phyloP scores from a whole-genome alignment of 2,329 filamentous ascomycete genomes.

The Trichoderma hamatum region DNA sequence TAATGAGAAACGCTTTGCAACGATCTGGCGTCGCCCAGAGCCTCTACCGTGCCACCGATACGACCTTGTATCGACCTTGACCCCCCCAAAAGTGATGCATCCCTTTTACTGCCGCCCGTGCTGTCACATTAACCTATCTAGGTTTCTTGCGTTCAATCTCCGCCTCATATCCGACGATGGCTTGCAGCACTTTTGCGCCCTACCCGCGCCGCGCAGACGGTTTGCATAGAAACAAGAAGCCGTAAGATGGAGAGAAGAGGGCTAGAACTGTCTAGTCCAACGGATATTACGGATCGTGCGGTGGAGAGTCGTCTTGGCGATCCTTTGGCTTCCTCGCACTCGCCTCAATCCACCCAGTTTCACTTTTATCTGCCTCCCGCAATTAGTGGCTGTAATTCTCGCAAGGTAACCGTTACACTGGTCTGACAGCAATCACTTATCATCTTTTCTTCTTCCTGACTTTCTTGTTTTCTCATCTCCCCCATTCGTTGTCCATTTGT shows the following conservation, averaged over 20 bases:
- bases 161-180: conserved; percentile 18
- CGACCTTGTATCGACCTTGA: background rate
- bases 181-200: background rate
- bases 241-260: background rate
- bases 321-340: background rate
- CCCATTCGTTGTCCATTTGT: background rate
- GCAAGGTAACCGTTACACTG: conserved; percentile 22
- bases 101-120: background rate
- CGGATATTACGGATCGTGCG: background rate
- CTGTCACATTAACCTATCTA: background rate
- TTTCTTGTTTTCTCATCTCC: background rate
- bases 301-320: background rate
- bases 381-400: background rate
- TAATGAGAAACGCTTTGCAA: conserved; percentile 23
- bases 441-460: background rate
- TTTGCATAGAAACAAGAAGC: background rate
- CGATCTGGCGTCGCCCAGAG: background rate
- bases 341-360: background rate
- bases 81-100: conserved; percentile 1
- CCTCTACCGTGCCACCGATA: background rate
- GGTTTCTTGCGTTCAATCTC: background rate
- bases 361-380: background rate
- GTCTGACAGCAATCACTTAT: conserved; percentile 21
- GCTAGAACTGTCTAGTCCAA: background rate
- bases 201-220: background rate